These are phyloP conservation scores for Pilaira anomala DNA, from an alignment of 192 early-diverging fungal species.

Conservation along the genomic window DNA sequence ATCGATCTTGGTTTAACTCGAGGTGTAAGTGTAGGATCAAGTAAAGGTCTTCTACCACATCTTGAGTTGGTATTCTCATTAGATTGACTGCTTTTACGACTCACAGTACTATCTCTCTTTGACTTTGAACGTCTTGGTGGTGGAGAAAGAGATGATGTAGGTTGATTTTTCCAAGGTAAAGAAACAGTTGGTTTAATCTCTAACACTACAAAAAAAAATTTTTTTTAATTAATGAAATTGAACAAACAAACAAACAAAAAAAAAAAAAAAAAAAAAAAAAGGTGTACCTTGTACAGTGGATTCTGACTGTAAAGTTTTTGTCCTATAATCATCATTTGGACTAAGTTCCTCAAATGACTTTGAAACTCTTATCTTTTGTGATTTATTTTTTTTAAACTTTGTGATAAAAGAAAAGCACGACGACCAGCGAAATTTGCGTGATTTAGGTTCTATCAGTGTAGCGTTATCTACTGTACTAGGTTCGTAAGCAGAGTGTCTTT, in stretches of 20 bases:
- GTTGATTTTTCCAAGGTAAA: neutral
- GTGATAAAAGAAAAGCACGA: constrained; percentile 13
- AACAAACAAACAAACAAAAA: neutral
- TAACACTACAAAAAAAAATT: neutral
- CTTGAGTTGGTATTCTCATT: too few relatives aligned
- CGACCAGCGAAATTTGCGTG: constrained; percentile 17
- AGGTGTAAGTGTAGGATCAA: constrained; percentile 11
- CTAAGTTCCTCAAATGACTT: constrained; percentile 6
- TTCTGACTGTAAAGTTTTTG: neutral
- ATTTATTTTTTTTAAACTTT: constrained; percentile 15
- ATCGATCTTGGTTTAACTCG: constrained; percentile 3
- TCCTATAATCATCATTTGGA: neutral
- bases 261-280: neutral
- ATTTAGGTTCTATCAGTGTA: neutral
- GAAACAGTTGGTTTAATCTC: neutral
- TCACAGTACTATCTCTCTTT: neutral
- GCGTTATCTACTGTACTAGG: neutral
- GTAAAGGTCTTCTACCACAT: neutral
- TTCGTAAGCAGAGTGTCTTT: neutral
- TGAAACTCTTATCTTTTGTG: constrained; percentile 9
- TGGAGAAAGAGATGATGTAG: constrained; percentile 13
- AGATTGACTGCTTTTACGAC: neutral
- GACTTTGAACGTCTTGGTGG: constrained; percentile 13
- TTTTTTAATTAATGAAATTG: too few relatives aligned
- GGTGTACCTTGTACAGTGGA: neutral